Percentiles rank a stretch among this genome's conserved stretches.
These are phyloP conservation scores for Ophiocordyceps camponoti-leonardi DNA, from an alignment of 2,329 filamentous ascomycete genomes.

Conservation along the genomic window DNA sequence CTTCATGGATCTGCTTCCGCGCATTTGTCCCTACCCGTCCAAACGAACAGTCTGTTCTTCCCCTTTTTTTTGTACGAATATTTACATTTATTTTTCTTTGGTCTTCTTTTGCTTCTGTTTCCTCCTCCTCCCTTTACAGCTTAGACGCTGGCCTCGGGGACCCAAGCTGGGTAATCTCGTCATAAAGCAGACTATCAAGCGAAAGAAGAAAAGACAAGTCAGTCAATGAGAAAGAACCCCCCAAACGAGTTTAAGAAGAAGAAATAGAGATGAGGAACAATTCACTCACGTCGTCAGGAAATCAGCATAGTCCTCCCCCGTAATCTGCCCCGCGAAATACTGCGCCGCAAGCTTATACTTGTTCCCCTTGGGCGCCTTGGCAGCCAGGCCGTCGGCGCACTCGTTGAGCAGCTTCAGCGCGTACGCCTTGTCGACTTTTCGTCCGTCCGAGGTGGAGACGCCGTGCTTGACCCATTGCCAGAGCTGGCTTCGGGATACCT, in stretches of 20 bases:
- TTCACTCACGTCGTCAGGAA: conserved; percentile 72
- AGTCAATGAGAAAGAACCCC: too few species aligned
- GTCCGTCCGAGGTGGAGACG: conserved; percentile 67
- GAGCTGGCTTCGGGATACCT: conserved; percentile 84
- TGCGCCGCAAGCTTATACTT: conserved; percentile 82
- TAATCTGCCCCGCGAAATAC: conserved; percentile 87
- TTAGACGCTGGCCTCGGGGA: not conserved
- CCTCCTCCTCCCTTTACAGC: not conserved
- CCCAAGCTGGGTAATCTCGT: not conserved
- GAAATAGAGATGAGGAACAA: not conserved
- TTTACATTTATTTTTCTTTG: too few species aligned
- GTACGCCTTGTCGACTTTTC: conserved; percentile 85
- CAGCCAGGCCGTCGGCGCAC: conserved; percentile 57
- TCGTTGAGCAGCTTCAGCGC: conserved; percentile 75
- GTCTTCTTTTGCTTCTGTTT: too few species aligned
- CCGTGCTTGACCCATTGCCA: conserved; percentile 84
- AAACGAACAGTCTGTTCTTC: too few species aligned
- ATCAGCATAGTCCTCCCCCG: conserved; percentile 93
- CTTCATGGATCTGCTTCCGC: too few species aligned
- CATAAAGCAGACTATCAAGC: not conserved
- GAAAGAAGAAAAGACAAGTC: not conserved
- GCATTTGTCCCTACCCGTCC: too few species aligned
- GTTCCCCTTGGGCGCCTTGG: conserved; percentile 69
- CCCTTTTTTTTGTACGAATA: too few species aligned
- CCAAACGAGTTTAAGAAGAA: not conserved